Base-by-base conservation (phyloP, 2,329 filamentous ascomycete genomes). In the Colletotrichum higginsianum region DNA sequence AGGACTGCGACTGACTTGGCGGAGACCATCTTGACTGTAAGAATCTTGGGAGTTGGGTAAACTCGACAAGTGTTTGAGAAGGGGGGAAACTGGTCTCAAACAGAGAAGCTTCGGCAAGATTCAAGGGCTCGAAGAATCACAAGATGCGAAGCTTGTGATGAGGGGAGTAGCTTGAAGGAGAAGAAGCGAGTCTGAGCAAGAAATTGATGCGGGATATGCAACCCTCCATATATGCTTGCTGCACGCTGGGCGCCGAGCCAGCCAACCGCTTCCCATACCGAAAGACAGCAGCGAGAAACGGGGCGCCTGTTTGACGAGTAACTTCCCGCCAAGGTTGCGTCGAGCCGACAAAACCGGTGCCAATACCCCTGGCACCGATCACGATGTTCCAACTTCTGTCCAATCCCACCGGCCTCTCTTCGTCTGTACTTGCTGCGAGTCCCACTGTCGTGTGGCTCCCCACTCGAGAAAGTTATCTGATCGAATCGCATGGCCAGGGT, bases 21-120 rank as follows among this genome's bases (percentile, higher is more conserved):
- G 42, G 70, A 74, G 49, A 74, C 70, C 73, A 74, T 74, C 55
- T 73, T 73, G 66, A 66, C 38, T 42, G 47, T 42, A 15, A 44
- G 55, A 69, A 60, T 30, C 61, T 69, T 57, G 16, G 44, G 9
- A 16, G n/a, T 18, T 23, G 55, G 11, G 15, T 66, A 9, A 47
- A 63, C 50, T 64, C 50, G 42, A 64, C 66, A 60, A 53, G 47
- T 44, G 46, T 60, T 55, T 69, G 66, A 69, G 66, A 57, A 65
- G 55, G 55, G 21, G 42, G 56, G 40, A 40, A 26, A 15, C 56
- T 50, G 42, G 56, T 66, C 67, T 66, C 67, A 50, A 47, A 53
- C 30, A 42, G 40, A 30, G 35, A 50, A 11, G 38, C 35, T 4
- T 21, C 44, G 58, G 56, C 62, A 70, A 61, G 62, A 30, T 30